Evolutionary conservation across 2,329 filamentous ascomycete genomes (phyloP).

Genomic region (Pseudopithomyces maydicus): DNA sequence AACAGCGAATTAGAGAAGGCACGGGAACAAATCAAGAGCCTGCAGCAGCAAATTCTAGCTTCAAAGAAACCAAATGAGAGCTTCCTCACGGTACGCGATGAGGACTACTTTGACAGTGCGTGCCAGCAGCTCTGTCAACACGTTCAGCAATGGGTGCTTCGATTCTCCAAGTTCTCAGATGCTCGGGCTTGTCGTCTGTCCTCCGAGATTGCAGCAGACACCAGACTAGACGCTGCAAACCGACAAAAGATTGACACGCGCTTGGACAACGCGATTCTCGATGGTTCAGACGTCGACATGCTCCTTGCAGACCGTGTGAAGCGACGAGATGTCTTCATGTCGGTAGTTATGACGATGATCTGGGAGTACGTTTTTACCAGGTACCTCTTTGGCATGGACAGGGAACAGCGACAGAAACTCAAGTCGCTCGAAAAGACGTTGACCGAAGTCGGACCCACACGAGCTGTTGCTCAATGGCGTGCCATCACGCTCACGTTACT

Average conservation of each 20-base stretch:
- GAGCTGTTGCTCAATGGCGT: slow-evolving; percentile 96
- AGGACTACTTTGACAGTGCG: slow-evolving; percentile 92
- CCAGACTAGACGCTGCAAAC: slow-evolving; percentile 37
- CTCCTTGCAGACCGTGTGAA: slow-evolving; percentile 87
- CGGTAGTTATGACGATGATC: slow-evolving; percentile 97
- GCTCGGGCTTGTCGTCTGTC: slow-evolving; percentile 84
- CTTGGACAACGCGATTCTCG: slow-evolving; percentile 90
- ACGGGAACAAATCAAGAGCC: slow-evolving; percentile 62
- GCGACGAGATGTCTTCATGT: slow-evolving; percentile 96
- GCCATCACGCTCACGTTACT: slow-evolving; percentile 92
- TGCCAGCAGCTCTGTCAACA: slow-evolving; percentile 95
- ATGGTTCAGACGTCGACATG: slow-evolving; percentile 88
- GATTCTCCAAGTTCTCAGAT: slow-evolving; percentile 98
- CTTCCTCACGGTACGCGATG: slow-evolving; percentile 80
- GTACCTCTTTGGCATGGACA: slow-evolving; percentile 98
- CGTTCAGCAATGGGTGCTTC: slow-evolving; percentile 95
- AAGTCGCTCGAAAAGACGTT: slow-evolving; percentile 94
- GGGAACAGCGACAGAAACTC: slow-evolving; percentile 95
- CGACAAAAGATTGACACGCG: slow-evolving; percentile 87
- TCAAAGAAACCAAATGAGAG: slow-evolving; percentile 66
- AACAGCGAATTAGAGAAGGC: slow-evolving; percentile 78
- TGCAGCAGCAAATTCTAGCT: slow-evolving; percentile 65
- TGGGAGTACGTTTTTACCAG: slow-evolving; percentile 99
- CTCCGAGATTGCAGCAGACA: slow-evolving; percentile 75
- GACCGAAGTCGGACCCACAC: slow-evolving; percentile 80